A percentile compares a stretch with the other conserved stretches of the same genome.
Conservation (phyloP, 2,329 filamentous ascomycete genomes). For the Pseudocercospora fijiensis region DNA sequence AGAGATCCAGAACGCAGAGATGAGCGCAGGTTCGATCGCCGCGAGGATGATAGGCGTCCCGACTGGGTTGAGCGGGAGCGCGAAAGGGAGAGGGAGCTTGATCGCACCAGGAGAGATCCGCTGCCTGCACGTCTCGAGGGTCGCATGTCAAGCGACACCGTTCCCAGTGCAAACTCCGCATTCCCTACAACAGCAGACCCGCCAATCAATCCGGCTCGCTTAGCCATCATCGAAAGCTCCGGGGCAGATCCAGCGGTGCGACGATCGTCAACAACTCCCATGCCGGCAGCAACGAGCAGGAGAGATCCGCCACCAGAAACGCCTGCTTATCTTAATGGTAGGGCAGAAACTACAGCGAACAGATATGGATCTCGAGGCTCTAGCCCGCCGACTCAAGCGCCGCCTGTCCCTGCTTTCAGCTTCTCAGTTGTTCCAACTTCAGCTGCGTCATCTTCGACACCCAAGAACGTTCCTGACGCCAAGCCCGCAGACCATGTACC, state of each 20-base stretch:
- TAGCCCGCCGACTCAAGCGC: conserved; percentile 55
- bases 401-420: conserved; percentile 56
- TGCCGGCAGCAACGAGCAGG: conserved; percentile 18
- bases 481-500: conserved; percentile 14
- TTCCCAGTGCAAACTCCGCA: conserved; percentile 21
- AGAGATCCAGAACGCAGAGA: conserved; percentile 43
- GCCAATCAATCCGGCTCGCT: conserved; percentile 36
- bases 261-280: conserved; percentile 24
- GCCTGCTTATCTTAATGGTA: conserved; percentile 47
- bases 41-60: conserved; percentile 44
- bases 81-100: conserved; percentile 41
- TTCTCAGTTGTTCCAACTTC: conserved; percentile 36
- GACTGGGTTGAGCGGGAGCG: conserved; percentile 43
- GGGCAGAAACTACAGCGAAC: conserved; percentile 48
- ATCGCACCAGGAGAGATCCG: conserved; percentile 34
- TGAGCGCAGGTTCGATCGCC: conserved; percentile 48
- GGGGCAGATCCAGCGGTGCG: conserved; percentile 32
- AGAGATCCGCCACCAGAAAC: conserved; percentile 43
- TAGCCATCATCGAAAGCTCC: conserved; percentile 36
- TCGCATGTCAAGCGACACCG: conserved; percentile 30
- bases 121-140: conserved; percentile 34
- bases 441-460: conserved; percentile 20
- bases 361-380: conserved; percentile 48
- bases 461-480: conserved; percentile 29
- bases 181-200: conserved; percentile 24